These are phyloP conservation scores for Phytophthora crassamura DNA, from an alignment of 352 stramenopile species.

Conservation along the genomic window DNA sequence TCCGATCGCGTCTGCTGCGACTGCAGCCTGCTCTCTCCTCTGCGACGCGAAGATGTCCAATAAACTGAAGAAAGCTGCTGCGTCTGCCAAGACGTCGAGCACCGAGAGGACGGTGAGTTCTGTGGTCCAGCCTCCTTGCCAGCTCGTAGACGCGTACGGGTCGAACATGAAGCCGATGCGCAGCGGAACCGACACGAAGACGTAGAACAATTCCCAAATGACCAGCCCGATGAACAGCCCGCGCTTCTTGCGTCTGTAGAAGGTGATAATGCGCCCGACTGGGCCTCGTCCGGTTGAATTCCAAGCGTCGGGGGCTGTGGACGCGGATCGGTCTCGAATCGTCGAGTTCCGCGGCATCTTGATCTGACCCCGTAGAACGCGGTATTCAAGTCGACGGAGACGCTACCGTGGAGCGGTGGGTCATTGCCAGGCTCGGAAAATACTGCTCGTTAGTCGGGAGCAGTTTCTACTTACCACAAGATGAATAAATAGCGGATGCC, in stretches of 20 bases:
- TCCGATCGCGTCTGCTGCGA: constrained; percentile 23
- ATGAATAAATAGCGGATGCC: not conserved
- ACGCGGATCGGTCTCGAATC: constrained; percentile 9
- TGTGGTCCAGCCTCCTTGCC: constrained; percentile 43
- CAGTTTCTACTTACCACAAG: not conserved
- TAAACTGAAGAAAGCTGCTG: constrained; percentile 48
- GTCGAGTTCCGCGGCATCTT: constrained; percentile 19
- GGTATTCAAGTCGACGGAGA: constrained; percentile 1
- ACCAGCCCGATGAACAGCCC: constrained; percentile 37
- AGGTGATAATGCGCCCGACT: constrained; percentile 1
- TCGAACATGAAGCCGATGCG: constrained; percentile 79
- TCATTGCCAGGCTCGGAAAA: constrained; percentile 9
- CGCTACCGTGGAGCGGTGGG: constrained; percentile 1
- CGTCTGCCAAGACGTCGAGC: constrained; percentile 61
- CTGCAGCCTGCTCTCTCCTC: constrained; percentile 50
- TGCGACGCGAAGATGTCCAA: constrained; percentile 57
- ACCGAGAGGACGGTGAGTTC: constrained; percentile 57
- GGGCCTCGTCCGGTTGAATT: constrained; percentile 1
- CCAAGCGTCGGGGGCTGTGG: not conserved
- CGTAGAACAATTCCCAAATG: constrained; percentile 52
- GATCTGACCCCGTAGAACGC: not conserved
- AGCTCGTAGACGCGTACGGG: constrained; percentile 34
- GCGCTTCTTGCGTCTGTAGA: constrained; percentile 31
- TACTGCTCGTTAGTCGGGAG: not conserved
- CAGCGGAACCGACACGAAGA: constrained; percentile 62